These are phyloP conservation scores for Bruguiera parviflora DNA, from an alignment of 345 rosid species.

Conservation along the genomic window DNA sequence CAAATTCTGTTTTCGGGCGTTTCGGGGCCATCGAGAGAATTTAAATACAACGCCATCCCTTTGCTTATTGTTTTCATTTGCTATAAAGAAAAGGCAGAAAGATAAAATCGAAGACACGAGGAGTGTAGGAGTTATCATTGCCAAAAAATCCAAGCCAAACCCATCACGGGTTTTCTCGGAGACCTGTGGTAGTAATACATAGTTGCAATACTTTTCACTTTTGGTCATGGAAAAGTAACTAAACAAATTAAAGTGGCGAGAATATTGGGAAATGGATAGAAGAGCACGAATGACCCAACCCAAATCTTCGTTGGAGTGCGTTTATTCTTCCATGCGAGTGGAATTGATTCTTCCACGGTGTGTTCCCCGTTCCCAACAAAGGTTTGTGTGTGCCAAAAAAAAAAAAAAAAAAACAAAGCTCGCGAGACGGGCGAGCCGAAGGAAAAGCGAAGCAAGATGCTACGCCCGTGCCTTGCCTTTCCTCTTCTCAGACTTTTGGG, in stretches of 20 bases:
- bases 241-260: neutral
- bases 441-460: conserved; percentile 14
- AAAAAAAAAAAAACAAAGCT: too few relatives aligned
- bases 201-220: neutral
- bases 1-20: too few relatives aligned
- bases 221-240: neutral
- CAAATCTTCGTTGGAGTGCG: conserved; percentile 55
- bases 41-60: too few relatives aligned
- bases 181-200: neutral
- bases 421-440: too few relatives aligned
- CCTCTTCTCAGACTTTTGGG: conserved; percentile 5
- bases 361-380: neutral
- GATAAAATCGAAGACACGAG: neutral
- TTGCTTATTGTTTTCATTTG: too few relatives aligned
- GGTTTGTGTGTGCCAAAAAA: too few relatives aligned
- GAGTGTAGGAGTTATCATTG: neutral
- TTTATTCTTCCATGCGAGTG: conserved; percentile 34
- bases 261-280: neutral
- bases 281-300: neutral
- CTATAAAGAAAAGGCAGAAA: neutral
- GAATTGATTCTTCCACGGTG: conserved; percentile 30
- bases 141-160: neutral
- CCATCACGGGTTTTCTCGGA: neutral
- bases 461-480: conserved; percentile 25
- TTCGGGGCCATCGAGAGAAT: too few relatives aligned